Conservation (phyloP, 257 asterid species). For the Solanum medicagineum region DNA sequence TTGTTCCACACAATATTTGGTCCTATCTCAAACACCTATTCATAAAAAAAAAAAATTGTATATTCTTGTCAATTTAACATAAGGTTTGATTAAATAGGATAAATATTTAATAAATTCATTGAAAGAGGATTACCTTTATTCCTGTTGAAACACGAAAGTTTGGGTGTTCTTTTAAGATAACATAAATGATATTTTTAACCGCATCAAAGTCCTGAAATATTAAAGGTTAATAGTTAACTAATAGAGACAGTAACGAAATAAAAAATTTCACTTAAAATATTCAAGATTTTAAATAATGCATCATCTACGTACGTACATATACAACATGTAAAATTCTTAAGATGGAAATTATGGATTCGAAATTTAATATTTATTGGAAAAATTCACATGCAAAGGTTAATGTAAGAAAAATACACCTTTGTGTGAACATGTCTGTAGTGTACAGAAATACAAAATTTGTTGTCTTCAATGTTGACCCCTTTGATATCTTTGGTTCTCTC, state of each 20-base stretch:
- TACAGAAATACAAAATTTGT: not conserved
- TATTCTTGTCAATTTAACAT: not conserved
- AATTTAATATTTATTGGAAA: not conserved
- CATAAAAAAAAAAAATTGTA: too few relatives aligned
- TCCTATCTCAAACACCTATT: not conserved
- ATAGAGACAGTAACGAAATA: not conserved
- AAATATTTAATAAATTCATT: not conserved
- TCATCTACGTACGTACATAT: too few relatives aligned
- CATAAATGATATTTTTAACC: not conserved
- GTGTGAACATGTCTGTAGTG: not conserved
- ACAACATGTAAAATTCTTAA: not conserved
- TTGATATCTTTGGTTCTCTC: not conserved
- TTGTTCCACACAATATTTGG: not conserved
- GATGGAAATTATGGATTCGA: rapidly evolving
- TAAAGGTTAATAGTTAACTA: not conserved
- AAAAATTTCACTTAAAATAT: not conserved
- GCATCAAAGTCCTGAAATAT: not conserved
- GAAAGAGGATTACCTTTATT: not conserved
- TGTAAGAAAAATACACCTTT: not conserved
- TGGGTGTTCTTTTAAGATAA: not conserved
- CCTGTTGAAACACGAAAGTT: not conserved
- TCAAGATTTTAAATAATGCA: not conserved
- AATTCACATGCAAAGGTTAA: not conserved
- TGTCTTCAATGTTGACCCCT: not conserved
- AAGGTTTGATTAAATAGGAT: not conserved